A percentile compares a stretch with the other conserved stretches of the same genome.
Conservation (phyloP, 805 yeast species). For the Cyberlindnera euphorbiiphila region DNA sequence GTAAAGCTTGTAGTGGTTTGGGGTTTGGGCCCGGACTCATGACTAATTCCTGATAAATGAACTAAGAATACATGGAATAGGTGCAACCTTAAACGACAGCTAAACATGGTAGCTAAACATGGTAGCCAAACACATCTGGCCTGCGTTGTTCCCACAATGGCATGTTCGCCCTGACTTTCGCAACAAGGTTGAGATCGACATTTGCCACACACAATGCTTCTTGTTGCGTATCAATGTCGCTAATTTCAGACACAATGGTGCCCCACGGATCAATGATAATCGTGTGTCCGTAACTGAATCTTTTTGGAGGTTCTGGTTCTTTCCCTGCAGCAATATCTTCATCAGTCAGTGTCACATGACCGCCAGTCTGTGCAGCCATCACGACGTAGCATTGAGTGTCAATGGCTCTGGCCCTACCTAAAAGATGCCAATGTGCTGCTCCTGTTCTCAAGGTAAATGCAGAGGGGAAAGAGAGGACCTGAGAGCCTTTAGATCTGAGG, state of each 20-base stretch:
- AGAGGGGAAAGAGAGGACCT: conserved; percentile 77
- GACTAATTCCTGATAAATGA: too few relatives aligned
- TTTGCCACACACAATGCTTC: conserved; percentile 60
- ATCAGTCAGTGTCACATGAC: conserved; percentile 42
- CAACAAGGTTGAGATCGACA: conserved; percentile 49
- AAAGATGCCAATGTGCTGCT: conserved; percentile 78
- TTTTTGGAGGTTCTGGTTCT: conserved; percentile 23
- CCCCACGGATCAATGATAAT: conserved; percentile 95
- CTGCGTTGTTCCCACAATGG: conserved; percentile 76
- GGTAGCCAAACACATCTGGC: conserved; percentile 44
- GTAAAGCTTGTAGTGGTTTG: too few relatives aligned
- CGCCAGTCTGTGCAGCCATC: conserved; percentile 86
- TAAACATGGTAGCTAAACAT: conserved; percentile 13
- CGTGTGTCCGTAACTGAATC: conserved; percentile 85
- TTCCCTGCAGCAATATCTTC: conserved; percentile 28
- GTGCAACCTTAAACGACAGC: too few relatives aligned
- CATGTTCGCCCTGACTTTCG: conserved; percentile 60
- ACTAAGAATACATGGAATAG: too few relatives aligned
- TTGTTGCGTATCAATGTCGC: conserved; percentile 39
- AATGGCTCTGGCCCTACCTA: conserved; percentile 82
- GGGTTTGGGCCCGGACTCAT: too few relatives aligned
- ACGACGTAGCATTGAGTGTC: conserved; percentile 85
- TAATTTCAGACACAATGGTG: conserved; percentile 55
- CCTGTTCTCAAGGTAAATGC: conserved; percentile 95
- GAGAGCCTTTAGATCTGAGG: conserved; percentile 66